phyloP scores from a whole-genome alignment of 2,329 filamentous ascomycete species.

The Ceratocystis smalleyi region DNA sequence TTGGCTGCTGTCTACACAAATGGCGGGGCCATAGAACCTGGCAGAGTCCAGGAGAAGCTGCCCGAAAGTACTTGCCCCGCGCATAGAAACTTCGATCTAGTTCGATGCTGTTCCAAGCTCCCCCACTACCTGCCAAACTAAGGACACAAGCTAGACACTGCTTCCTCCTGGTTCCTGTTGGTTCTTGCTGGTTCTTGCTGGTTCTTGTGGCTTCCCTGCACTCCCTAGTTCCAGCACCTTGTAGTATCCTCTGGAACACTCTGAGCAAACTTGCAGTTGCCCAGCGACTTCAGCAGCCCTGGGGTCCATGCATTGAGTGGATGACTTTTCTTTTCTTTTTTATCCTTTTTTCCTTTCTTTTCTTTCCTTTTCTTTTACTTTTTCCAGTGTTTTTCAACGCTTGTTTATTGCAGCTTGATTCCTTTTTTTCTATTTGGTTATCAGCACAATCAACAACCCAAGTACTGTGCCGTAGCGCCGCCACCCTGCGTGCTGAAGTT shows the following conservation, averaged over 20 bases:
- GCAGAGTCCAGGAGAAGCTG: slow-evolving; percentile 13
- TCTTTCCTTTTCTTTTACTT: neutral
- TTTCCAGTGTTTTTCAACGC: neutral
- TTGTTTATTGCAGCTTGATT: neutral
- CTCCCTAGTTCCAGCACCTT: neutral
- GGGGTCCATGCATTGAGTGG: neutral
- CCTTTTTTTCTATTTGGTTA: slow-evolving; percentile 2
- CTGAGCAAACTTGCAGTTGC: neutral
- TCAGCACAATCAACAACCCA: neutral
- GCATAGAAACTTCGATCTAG: slow-evolving; percentile 26
- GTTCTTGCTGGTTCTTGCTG: neutral
- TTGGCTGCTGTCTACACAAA: neutral
- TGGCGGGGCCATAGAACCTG: slow-evolving; percentile 11
- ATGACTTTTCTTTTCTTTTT: neutral
- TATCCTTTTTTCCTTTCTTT: too few relatives aligned
- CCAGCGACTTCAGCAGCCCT: neutral
- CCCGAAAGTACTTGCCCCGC: slow-evolving; percentile 16
- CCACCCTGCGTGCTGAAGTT: neutral
- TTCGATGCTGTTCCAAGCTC: slow-evolving; percentile 30
- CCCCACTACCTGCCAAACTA: slow-evolving; percentile 13
- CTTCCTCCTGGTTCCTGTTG: neutral
- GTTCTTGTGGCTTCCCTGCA: neutral
- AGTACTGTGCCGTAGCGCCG: neutral
- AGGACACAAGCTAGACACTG: slow-evolving; percentile 2
- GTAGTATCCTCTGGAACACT: neutral